phyloP scores from a whole-genome alignment of 352 stramenopile species.

The Pythium rhizo-oryzae region DNA sequence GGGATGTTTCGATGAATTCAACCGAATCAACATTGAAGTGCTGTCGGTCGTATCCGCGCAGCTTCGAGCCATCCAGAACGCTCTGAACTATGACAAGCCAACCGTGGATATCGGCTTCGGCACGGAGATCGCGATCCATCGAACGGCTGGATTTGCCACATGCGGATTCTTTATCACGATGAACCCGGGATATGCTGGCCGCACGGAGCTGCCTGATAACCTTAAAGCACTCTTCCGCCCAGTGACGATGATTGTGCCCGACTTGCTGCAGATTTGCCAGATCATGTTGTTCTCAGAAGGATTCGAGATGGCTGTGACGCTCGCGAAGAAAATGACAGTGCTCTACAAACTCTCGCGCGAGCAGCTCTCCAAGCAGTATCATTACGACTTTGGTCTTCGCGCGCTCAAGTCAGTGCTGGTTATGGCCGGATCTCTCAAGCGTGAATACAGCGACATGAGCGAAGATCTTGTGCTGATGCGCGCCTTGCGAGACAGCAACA shows the following conservation, averaged over 20 bases:
- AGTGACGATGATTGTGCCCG: conserved; percentile 94
- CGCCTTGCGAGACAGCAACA: conserved; percentile 94
- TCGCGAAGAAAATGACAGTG: conserved; percentile 95
- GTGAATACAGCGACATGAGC: conserved; percentile 92
- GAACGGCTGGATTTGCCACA: conserved; percentile 91
- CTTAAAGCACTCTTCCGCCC: conserved; percentile 93
- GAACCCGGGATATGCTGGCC: conserved; percentile 93
- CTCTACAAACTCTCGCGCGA: conserved; percentile 95
- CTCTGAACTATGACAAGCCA: conserved; percentile 90
- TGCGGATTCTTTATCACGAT: conserved; percentile 96
- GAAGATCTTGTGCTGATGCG: conserved; percentile 96
- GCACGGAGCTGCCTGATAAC: conserved; percentile 93
- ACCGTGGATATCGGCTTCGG: conserved; percentile 93
- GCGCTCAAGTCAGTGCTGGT: conserved; percentile 95
- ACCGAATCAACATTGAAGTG: conserved; percentile 89
- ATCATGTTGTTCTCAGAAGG: conserved; percentile 95
- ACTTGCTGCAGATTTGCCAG: conserved; percentile 92
- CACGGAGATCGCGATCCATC: conserved; percentile 90
- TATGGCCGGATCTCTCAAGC: conserved; percentile 93
- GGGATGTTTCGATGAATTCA: conserved; percentile 90
- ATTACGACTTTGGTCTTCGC: conserved; percentile 96
- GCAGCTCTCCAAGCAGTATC: conserved; percentile 95
- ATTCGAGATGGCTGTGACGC: conserved; percentile 89
- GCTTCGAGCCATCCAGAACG: conserved; percentile 92
- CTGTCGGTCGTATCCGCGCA: conserved; percentile 87